Evolutionary conservation across 352 stramenopile species (phyloP), one percentile per base, ranked within the genome.

Genomic region (Phytophthora pinifolia): DNA sequence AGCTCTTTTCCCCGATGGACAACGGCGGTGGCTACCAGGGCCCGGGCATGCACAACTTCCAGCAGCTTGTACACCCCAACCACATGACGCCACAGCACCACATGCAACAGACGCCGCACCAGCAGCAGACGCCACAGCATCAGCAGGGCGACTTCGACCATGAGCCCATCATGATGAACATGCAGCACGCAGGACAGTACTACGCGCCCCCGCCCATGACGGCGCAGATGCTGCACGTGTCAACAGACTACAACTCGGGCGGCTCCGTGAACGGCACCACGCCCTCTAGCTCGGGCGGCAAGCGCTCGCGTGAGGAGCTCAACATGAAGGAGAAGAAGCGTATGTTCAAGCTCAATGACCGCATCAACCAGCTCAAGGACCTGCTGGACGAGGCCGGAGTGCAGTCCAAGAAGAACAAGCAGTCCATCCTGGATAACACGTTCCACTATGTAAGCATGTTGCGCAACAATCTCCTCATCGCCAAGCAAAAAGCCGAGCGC

Each of bases 261-360:
- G 46, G 62, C 18, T 82, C 72, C 5, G 63, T 62, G 4, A 46
- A 46, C 32, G 55, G 50, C 14, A 55, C 50, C 20, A 80, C 70
- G 48, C 72, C 71, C 0, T 79, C 62, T n/a, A 43, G 61, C 54
- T 20, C 48, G 3, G 50, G 63, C 39, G 61, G 74, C 35, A 87
- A 83, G 64, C 79, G 80, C 39, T 89, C 76, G 14, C 82, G 82
- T 20, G 78, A 92, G 50, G 82, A 92, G 33, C 69, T 92, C 17
- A 92, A 92, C 53, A 62, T 90, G 46, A 90, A 90, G 61, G 82
- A 92, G 58, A 92, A 92, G 70, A 92, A 90, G 68, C 79, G 82
- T 59, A 90, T 92, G 82, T 90, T 89, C 65, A 92, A 92, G 69
- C 71, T 92, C 5, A 92, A 92, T 56, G 79, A 92, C 59, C 80